Evolutionary conservation across 2,329 filamentous ascomycete species (phyloP).

Genomic region (Ophiocordyceps camponoti-saundersi): DNA sequence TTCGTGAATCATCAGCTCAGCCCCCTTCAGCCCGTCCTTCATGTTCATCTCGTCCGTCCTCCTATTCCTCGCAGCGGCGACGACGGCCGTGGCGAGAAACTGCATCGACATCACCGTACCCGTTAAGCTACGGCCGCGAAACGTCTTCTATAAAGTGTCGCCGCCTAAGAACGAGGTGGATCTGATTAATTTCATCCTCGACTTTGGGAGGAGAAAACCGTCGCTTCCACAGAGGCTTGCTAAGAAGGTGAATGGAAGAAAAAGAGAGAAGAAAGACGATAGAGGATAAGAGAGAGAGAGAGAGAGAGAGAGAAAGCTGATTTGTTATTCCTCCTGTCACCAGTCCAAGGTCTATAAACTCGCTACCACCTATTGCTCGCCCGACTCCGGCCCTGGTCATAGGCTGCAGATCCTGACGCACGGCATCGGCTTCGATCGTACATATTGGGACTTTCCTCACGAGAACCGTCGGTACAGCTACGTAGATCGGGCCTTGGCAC

Average conservation of each 20-base stretch:
- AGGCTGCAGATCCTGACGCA: conserved; percentile 23
- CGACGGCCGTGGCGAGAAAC: background rate
- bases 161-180: background rate
- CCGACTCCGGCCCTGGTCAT: conserved; percentile 23
- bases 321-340: no score
- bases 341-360: conserved; percentile 29
- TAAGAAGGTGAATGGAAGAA: background rate
- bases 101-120: background rate
- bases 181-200: background rate
- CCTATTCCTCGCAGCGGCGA: background rate
- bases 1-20: no score
- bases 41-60: background rate
- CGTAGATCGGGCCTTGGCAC: conserved; percentile 33
- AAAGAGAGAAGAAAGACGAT: background rate
- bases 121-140: background rate
- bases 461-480: conserved; percentile 37
- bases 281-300: background rate
- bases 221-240: background rate
- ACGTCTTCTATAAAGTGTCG: background rate
- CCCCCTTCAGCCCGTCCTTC: background rate
- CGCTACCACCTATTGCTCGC: conserved; percentile 43
- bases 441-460: conserved; percentile 40
- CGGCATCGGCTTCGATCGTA: conserved; percentile 22
- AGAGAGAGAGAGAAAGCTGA: background rate
- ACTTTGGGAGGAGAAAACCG: background rate